A percentile compares a stretch with the other conserved stretches of the same genome.
Evolutionary conservation across 108 stramenopile genomes (phyloP).

Genomic region (Tribonema minus): DNA sequence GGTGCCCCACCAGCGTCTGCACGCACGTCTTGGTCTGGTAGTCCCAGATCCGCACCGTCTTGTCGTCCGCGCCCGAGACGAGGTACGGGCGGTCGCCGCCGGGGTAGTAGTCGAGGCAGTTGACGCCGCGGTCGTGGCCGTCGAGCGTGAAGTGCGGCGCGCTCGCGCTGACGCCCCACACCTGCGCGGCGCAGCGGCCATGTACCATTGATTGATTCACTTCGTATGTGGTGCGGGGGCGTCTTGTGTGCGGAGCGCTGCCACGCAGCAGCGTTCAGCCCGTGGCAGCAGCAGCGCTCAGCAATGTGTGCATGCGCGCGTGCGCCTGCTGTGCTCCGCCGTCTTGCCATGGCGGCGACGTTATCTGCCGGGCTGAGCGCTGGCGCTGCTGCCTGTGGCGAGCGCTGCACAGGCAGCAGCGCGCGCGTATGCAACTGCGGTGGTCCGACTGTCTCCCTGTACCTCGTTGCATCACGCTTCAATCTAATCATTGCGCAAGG

Average conservation of each 20-base stretch:
- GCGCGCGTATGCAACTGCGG: background rate
- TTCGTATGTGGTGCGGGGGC: too few relatives aligned
- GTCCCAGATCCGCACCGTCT: constrained; percentile 93
- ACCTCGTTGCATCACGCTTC: too few relatives aligned
- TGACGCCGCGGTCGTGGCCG: constrained; percentile 96
- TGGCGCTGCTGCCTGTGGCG: too few relatives aligned
- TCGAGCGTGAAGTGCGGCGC: constrained; percentile 92
- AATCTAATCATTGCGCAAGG: too few relatives aligned
- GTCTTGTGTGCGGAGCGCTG: too few relatives aligned
- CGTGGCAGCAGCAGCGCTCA: too few relatives aligned
- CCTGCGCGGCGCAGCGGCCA: background rate
- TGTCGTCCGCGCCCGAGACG: constrained; percentile 90
- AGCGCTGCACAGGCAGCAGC: background rate
- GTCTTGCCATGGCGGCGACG: too few relatives aligned
- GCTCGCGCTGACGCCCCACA: background rate
- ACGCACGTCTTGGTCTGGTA: constrained; percentile 72
- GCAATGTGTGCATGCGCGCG: too few relatives aligned
- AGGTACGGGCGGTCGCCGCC: constrained; percentile 98
- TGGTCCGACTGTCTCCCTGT: too few relatives aligned
- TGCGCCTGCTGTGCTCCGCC: too few relatives aligned
- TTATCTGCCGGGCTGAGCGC: too few relatives aligned
- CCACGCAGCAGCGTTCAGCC: too few relatives aligned
- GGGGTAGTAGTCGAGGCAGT: constrained; percentile 97
- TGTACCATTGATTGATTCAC: background rate
- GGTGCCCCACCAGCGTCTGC: constrained; percentile 94